Evolutionary conservation across 805 yeast species (phyloP), one percentile per base, ranked within the genome.

Genomic region (Candida wancherniae): DNA sequence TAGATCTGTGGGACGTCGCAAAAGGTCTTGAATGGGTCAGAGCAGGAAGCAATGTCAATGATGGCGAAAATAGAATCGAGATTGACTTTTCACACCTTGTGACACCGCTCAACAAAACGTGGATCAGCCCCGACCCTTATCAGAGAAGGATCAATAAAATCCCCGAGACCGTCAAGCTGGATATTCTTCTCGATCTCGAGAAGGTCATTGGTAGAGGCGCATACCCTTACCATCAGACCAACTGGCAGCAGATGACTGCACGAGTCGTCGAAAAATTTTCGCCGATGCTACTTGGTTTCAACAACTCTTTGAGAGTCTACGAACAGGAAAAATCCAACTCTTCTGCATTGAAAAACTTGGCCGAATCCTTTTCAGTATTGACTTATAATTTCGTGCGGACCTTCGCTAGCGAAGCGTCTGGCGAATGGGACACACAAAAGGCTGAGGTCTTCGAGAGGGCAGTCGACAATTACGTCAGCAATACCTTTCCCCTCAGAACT

Each of bases 191-290:
- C 4, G 63, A 59, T 6, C 40, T 76, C 15, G 67, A 55, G 19
- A n/a, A 4, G 11, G 26, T 18, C 13, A 20, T 37, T 12, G 9
- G 22, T 11, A 25, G 19, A 9, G 38, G 41, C 7, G 61, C 57
- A 14, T 54, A 64, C 33, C 71, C 75, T 4, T 52, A 49, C 22
- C 22, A 45, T 5, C 33, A 42, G 9, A 75, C 71, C 0, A 53
- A 78, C 45, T 78, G 85, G 84, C 77, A 70, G 43, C 37, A 53
- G n/a, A 55, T 68, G 3, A 67, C 78, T 0, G 65, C 62, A 28
- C 62, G 55, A 19, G 67, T 77, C 11, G 66, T 61, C 5, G 53
- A 53, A 17, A 76, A 76, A 44, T 78, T 78, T 48, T 58, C 74
- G 1, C 80, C 82, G 7, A 51, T 67, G 22, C 44, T 77, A 14